Base-by-base conservation (phyloP, 192 early-diverging fungal genomes). In the Phycomyces blakesleeanus region DNA sequence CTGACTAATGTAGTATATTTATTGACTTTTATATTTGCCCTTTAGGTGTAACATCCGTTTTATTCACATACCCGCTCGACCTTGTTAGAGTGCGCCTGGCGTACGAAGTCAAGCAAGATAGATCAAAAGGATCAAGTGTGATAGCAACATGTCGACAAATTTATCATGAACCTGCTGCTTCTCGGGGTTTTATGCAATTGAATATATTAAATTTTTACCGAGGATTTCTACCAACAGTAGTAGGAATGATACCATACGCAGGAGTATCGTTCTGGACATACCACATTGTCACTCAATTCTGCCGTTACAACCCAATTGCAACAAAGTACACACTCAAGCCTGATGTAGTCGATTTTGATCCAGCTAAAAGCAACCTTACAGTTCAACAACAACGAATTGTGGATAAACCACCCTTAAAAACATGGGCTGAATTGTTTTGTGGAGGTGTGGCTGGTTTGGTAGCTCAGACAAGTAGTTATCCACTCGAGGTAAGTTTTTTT, bases 181-280 rank as follows among this genome's bases (percentile, higher is more conserved):
- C 74, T 38, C 72, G 67, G 7, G 61, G 69, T 0, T 18, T 75
- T n/a, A 27, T 81, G 53, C 55, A 60, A 44, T 44, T 64, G 53
- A 73, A 54, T 25, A 42, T 90, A 7, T 58, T 79, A n/a, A 99
- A 97, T 76, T 97, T 97, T 74, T 99, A 96, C 74, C 82, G 95
- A 18, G 97, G 97, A 47, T 94, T 95, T 63, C 63, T 89, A n/a
- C 87, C 93, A 20, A 86, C 95, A 12, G 65, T 97, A 20, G 81
- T 82, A 64, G 97, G 97, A 10, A 99, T 99, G 81, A 83, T 97
- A 18, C 97, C 97, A 3, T 99, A 99, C 66, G 97, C 93, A 18
- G 97, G 97, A 37, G 92, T 92, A 1, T 93, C 92, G 11, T 99
- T 99, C 74, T 85, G 89, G 66, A 87, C 84, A n/a, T 91, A 99